Conservation (phyloP, 78 protist species). For the Dictyostelium citrinum region DNA sequence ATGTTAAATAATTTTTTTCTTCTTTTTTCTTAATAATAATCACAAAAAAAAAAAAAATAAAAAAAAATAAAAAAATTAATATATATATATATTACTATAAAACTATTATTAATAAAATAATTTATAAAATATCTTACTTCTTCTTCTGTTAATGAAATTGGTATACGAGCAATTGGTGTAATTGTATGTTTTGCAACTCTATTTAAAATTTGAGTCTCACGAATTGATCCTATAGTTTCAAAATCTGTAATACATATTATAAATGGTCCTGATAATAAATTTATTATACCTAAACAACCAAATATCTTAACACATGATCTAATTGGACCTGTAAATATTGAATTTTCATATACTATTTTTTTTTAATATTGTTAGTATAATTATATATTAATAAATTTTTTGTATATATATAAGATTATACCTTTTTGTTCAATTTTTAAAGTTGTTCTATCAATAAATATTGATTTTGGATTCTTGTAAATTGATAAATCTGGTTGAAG, state of each 20-base stretch:
- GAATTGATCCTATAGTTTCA: constrained; percentile 26
- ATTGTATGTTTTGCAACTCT: constrained; percentile 31
- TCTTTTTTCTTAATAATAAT: constrained; percentile 29
- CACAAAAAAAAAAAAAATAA: background rate
- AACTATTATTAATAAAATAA: background rate
- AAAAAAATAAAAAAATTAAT: background rate
- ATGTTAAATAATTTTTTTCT: constrained; percentile 61
- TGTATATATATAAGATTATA: background rate
- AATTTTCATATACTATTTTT: constrained; percentile 3
- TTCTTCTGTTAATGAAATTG: constrained; percentile 45
- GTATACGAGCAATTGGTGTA: constrained; percentile 21
- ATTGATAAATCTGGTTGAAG: constrained; percentile 28
- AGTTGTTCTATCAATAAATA: constrained; percentile 64
- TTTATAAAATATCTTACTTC: too few species aligned
- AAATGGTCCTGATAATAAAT: constrained; percentile 55
- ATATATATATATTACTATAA: background rate
- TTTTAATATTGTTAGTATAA: background rate
- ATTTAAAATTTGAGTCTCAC: constrained; percentile 26
- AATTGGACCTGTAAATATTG: constrained; percentile 37
- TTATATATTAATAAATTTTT: background rate
- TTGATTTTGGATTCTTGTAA: constrained; percentile 7
- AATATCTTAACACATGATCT: constrained; percentile 32
- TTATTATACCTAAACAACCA: constrained; percentile 67
- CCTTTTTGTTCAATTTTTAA: constrained; percentile 52
- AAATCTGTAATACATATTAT: constrained; percentile 39